Evolutionary conservation across 1,284 basidiomycete species (phyloP).

Genomic region (Cronartium quercuum): DNA sequence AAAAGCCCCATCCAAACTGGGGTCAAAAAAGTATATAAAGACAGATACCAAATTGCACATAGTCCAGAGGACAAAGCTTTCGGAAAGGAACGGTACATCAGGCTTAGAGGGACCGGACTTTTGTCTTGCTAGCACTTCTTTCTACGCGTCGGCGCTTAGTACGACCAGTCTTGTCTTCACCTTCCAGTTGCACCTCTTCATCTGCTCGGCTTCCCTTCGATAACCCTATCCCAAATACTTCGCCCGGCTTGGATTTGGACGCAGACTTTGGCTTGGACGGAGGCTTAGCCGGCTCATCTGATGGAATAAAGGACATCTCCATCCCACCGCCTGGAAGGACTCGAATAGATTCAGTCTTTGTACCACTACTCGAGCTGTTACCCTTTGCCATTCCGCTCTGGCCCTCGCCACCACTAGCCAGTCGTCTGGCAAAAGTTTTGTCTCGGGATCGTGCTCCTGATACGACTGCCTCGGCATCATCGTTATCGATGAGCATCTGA

Average conservation of each 20-base stretch:
- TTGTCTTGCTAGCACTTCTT: constrained; percentile 46
- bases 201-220: constrained; percentile 46
- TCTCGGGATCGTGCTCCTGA: not conserved
- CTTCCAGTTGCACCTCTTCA: constrained; percentile 46
- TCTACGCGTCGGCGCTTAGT: constrained; percentile 44
- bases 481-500: constrained; percentile 17
- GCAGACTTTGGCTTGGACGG: constrained; percentile 33
- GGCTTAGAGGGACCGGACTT: constrained; percentile 3
- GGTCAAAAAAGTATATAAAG: not conserved
- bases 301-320: constrained; percentile 52
- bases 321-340: constrained; percentile 52
- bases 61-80: too few species aligned
- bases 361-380: not conserved
- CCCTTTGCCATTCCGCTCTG: not conserved
- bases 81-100: too few species aligned
- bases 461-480: constrained; percentile 2
- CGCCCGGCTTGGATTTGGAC: constrained; percentile 25
- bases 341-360: constrained; percentile 42
- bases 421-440: constrained; percentile 13
- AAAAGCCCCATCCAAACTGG: not conserved
- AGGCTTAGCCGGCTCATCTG: constrained; percentile 16
- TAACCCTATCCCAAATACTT: constrained; percentile 47
- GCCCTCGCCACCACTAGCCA: not conserved
- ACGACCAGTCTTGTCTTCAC: constrained; percentile 47
- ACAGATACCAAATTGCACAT: not conserved